phyloP scores from a whole-genome alignment of 768 basidiomycete genomes.

The Grammothele lineata region DNA sequence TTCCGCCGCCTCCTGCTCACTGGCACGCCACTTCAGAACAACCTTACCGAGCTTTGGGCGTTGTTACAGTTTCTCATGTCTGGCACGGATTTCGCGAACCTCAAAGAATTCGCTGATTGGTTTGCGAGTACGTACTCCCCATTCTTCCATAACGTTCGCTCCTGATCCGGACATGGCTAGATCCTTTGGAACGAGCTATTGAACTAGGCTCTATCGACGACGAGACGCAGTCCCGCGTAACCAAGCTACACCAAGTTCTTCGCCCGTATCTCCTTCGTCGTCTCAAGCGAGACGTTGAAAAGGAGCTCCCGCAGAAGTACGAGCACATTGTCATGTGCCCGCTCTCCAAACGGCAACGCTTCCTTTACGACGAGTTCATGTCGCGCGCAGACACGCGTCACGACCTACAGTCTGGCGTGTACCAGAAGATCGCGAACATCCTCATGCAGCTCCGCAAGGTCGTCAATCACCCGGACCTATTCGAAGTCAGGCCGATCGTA shows the following conservation, averaged over 20 bases:
- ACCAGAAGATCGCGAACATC: slow-evolving; percentile 88
- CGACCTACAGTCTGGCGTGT: slow-evolving; percentile 79
- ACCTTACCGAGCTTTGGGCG: slow-evolving; percentile 93
- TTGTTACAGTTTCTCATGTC: slow-evolving; percentile 93
- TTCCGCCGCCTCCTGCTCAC: slow-evolving; percentile 87
- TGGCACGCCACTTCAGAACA: slow-evolving; percentile 96
- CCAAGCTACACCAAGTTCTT: slow-evolving; percentile 91
- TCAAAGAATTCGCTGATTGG: slow-evolving; percentile 95
- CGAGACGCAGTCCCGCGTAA: slow-evolving; percentile 78
- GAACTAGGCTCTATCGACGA: slow-evolving; percentile 81
- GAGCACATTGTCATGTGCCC: slow-evolving; percentile 88
- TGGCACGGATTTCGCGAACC: slow-evolving; percentile 81
- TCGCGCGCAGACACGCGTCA: slow-evolving; percentile 76
- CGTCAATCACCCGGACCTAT: slow-evolving; percentile 91
- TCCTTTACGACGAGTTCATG: slow-evolving; percentile 97
- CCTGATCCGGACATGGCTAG: slow-evolving; percentile 35
- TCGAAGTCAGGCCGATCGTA: slow-evolving; percentile 82
- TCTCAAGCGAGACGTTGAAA: slow-evolving; percentile 97
- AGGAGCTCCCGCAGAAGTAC: slow-evolving; percentile 89
- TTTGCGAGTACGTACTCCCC: slow-evolving; percentile 75
- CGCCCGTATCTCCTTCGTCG: slow-evolving; percentile 93
- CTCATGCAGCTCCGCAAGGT: slow-evolving; percentile 98
- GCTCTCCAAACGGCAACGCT: slow-evolving; percentile 89
- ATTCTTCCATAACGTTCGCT: neutral
- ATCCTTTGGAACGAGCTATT: slow-evolving; percentile 91